phyloP scores from a whole-genome alignment of 345 rosid species.

The Eucalyptus marginata region DNA sequence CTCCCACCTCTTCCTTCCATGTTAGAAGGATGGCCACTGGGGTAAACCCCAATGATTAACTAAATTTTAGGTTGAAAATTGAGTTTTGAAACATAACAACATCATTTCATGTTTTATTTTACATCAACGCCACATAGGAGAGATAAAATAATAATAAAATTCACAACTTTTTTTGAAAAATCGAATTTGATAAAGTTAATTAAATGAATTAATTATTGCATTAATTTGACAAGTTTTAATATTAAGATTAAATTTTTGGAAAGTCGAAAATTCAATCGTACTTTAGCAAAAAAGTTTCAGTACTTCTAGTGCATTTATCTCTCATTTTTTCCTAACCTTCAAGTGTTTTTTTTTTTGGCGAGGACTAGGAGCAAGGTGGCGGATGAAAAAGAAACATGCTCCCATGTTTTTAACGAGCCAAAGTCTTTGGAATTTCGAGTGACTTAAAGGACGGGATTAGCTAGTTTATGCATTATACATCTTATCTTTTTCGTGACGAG shows the following conservation, averaged over 20 bases:
- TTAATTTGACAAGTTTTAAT: background rate
- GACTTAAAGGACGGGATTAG: background rate
- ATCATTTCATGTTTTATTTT: background rate
- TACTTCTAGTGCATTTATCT: background rate
- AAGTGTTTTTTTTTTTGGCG: background rate
- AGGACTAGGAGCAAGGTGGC: background rate
- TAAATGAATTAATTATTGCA: background rate
- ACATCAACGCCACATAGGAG: background rate
- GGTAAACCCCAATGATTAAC: too few relatives aligned
- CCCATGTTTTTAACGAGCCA: background rate
- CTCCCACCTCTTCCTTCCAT: too few relatives aligned
- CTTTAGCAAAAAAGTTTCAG: fast-evolving
- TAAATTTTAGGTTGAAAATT: background rate
- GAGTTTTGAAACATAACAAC: background rate
- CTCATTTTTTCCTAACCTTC: background rate
- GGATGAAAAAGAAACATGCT: background rate
- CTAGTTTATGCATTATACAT: background rate
- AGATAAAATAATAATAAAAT: background rate
- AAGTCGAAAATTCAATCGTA: fast-evolving
- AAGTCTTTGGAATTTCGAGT: background rate
- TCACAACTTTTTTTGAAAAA: fast-evolving
- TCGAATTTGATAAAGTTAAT: background rate
- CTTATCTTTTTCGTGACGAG: background rate
- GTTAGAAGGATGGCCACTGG: too few relatives aligned
- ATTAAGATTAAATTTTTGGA: fast-evolving